Evolutionary conservation across 108 stramenopile species (phyloP).

Genomic region (Cyclotella sp.): DNA sequence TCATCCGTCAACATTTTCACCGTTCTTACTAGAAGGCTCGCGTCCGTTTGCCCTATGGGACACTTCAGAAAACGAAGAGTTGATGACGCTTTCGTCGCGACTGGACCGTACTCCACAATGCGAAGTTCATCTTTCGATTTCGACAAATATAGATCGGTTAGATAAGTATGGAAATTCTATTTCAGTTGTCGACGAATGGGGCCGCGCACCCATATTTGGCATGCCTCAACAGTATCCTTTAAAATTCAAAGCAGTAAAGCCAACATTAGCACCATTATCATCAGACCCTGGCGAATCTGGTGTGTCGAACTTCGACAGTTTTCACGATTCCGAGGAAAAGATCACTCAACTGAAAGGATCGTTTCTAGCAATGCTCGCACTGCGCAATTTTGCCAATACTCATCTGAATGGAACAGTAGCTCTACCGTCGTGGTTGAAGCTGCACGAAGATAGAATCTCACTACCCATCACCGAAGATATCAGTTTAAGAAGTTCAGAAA

Average conservation of each 20-base stretch:
- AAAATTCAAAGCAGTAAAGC: background rate
- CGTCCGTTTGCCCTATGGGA: conserved; percentile 40
- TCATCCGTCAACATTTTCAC: background rate
- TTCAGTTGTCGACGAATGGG: conserved; percentile 22
- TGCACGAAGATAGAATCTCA: background rate
- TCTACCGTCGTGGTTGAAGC: conserved; percentile 33
- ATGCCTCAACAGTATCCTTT: conserved; percentile 16
- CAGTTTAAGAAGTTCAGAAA: background rate
- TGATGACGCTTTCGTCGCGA: conserved; percentile 12
- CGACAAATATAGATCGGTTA: background rate
- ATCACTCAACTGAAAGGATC: conserved; percentile 38
- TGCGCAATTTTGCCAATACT: conserved; percentile 26
- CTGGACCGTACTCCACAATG: background rate
- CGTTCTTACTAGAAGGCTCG: conserved; percentile 25
- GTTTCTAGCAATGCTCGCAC: conserved; percentile 34
- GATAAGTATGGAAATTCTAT: conserved; percentile 45
- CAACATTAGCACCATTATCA: background rate
- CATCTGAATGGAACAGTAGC: conserved; percentile 29
- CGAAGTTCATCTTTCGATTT: conserved; percentile 1
- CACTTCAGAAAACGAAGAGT: conserved; percentile 26
- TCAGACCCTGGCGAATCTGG: background rate
- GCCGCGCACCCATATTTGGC: conserved; percentile 38
- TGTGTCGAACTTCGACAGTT: conserved; percentile 20
- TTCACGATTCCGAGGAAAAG: conserved; percentile 20
- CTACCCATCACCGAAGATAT: background rate